These are phyloP conservation scores for Penicillium rolfsii DNA, from an alignment of 2,329 filamentous ascomycete species.

Conservation along the genomic window DNA sequence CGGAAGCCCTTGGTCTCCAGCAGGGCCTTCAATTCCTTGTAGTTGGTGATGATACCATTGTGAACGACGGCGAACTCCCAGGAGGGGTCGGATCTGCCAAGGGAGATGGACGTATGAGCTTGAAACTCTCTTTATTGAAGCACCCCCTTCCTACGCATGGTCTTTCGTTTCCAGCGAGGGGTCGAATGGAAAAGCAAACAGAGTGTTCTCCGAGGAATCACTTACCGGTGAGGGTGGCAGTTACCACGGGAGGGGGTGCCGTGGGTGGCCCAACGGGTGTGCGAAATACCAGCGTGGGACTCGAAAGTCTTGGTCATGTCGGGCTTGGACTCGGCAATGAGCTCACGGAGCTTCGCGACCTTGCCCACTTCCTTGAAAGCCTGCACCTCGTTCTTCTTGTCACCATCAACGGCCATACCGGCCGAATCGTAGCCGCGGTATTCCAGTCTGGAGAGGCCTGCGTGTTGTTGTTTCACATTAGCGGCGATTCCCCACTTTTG, in stretches of 20 bases:
- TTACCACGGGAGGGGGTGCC: conserved; percentile 90
- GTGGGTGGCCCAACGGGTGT: conserved; percentile 99
- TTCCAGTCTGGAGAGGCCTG: conserved; percentile 91
- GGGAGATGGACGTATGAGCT: conserved; percentile 4
- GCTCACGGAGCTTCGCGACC: conserved; percentile 92
- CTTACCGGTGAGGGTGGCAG: conserved; percentile 97
- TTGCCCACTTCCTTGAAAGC: conserved; percentile 99
- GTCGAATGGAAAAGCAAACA: neutral
- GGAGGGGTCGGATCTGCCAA: conserved; percentile 78
- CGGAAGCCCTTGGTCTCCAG: conserved; percentile 93
- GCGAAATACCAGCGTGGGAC: conserved; percentile 96
- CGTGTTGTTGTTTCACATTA: conserved; percentile 14
- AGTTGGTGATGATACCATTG: conserved; percentile 99
- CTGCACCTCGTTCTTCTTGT: conserved; percentile 97
- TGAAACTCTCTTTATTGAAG: neutral
- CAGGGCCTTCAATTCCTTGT: conserved; percentile 97
- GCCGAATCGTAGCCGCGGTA: conserved; percentile 99
- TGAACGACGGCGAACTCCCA: conserved; percentile 98
- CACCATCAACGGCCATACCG: conserved; percentile 90
- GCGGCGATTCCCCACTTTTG: conserved; percentile 1
- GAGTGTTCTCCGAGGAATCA: conserved; percentile 14
- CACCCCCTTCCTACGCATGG: neutral
- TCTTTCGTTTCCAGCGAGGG: neutral
- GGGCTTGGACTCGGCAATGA: conserved; percentile 81
- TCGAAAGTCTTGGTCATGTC: conserved; percentile 93